Evolutionary conservation across 768 basidiomycete genomes (phyloP).

Genomic region (Galerina marginata): DNA sequence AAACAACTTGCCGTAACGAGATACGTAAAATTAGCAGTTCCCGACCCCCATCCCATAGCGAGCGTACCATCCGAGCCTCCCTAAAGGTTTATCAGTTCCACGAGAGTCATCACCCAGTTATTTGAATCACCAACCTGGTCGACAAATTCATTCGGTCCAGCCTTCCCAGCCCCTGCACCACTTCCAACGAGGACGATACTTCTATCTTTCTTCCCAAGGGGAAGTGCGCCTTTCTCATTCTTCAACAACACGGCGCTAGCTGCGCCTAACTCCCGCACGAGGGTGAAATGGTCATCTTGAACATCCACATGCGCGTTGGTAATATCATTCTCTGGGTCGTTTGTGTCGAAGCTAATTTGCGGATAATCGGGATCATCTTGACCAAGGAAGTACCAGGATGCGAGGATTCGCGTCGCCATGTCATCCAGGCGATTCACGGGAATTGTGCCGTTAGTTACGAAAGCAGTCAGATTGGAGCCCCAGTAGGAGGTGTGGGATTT

Average conservation of each 20-base stretch:
- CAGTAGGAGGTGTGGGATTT: constrained; percentile 59
- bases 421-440: constrained; percentile 70
- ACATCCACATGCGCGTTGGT: constrained; percentile 72
- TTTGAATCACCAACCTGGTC: constrained; percentile 46
- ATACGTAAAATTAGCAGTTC: constrained; percentile 80
- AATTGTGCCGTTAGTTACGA: constrained; percentile 76
- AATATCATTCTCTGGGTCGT: constrained; percentile 52
- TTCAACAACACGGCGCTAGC: constrained; percentile 80
- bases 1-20: constrained; percentile 43
- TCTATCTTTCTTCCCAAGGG: constrained; percentile 50
- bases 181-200: constrained; percentile 69
- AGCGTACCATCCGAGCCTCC: constrained; percentile 72
- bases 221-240: constrained; percentile 62
- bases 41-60: constrained; percentile 94
- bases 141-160: constrained; percentile 73
- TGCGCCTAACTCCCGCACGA: constrained; percentile 78
- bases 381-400: constrained; percentile 68
- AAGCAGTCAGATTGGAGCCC: constrained; percentile 67
- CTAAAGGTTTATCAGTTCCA: constrained; percentile 12
- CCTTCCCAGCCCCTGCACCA: constrained; percentile 63
- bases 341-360: constrained; percentile 72
- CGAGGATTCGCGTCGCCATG: constrained; percentile 83
- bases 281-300: constrained; percentile 67
- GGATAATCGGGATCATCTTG: constrained; percentile 73
- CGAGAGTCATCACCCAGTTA: not conserved